phyloP scores from a whole-genome alignment of 176 grass and related monocot genomes.

The Musa itinerans region DNA sequence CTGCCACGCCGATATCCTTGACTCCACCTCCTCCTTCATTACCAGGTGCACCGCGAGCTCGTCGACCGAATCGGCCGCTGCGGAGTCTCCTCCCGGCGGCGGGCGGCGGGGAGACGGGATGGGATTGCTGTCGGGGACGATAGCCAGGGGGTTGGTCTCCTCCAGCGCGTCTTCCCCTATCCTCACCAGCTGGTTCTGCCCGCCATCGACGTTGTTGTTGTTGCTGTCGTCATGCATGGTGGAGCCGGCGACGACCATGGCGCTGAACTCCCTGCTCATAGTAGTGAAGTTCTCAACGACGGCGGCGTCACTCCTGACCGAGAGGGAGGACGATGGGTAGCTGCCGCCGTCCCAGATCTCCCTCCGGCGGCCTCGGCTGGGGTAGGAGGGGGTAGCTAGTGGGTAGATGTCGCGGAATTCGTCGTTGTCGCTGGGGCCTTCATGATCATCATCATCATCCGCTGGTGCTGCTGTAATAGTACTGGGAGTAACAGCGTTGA shows the following conservation, averaged over 20 bases:
- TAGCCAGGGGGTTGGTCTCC: conserved; percentile 52
- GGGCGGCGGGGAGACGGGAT: conserved; percentile 11
- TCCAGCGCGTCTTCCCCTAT: conserved; percentile 43
- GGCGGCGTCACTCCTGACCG: conserved; percentile 7
- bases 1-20: conserved; percentile 62
- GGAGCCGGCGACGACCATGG: conserved; percentile 68
- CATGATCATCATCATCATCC: neutral
- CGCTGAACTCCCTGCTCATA: conserved; percentile 66
- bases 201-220: neutral
- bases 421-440: conserved; percentile 11
- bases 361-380: conserved; percentile 22
- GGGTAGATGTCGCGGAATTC: conserved; percentile 69
- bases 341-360: conserved; percentile 41
- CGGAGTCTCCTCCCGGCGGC: neutral
- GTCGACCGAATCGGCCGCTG: neutral
- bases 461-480: neutral
- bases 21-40: conserved; percentile 61
- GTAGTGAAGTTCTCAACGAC: conserved; percentile 42
- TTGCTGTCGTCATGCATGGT: conserved; percentile 26
- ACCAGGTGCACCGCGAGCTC: conserved; percentile 32
- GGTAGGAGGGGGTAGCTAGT: conserved; percentile 23
- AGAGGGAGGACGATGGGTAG: conserved; percentile 41
- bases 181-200: conserved; percentile 18
- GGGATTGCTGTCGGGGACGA: conserved; percentile 29
- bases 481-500: neutral